Base-by-base conservation (phyloP, 208 protist species). In the Leishmania mexicana region DNA sequence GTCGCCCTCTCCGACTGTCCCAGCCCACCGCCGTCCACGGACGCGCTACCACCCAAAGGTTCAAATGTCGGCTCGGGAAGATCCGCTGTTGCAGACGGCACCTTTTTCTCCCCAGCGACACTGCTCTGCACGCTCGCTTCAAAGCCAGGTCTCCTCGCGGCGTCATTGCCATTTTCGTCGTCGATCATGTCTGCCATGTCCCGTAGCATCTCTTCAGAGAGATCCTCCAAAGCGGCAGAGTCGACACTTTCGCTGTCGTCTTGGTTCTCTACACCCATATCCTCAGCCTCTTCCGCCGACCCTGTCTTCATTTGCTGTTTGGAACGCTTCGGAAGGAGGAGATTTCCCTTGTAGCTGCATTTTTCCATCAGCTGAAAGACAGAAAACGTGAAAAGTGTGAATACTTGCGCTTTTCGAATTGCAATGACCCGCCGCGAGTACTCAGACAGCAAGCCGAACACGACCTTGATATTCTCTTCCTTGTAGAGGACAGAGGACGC, bases 331-430 rank as follows among this genome's bases (percentile, higher is more conserved):
- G 93, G 90, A 49, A 97, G 89, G 0, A 96, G 79, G 3, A 97
- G 74, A 71, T 75, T 88, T 24, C 94, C 94, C 58, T 92, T 85
- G 85, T 93, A 97, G 78, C 93, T 96, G 84, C 93, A 97, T 75
- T 92, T 92, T 58, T 97, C 94, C 88, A 97, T 95, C 51, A 97
- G 83, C 68, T 91, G 88, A 81, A 97, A 92, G 7, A 95, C 89
- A n/a, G 93, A 89, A 64, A 88, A 93, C 8, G 90, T 89, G 67
- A 97, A 90, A 38, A 96, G 81, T 28, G 89, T 90, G 49, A 92
- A 80, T 28, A 88, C 81, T 53, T 94, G 85, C 64, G 89, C 79
- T 40, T 90, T 89, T 42, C 38, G 47, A 35, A 92, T 79, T 15
- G 89, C 65, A 40, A 95, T 72, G 17, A 75, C 81, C 35, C 88